These are phyloP conservation scores for Phytophthora pini DNA, from an alignment of 352 stramenopile genomes.

Conservation along the genomic window DNA sequence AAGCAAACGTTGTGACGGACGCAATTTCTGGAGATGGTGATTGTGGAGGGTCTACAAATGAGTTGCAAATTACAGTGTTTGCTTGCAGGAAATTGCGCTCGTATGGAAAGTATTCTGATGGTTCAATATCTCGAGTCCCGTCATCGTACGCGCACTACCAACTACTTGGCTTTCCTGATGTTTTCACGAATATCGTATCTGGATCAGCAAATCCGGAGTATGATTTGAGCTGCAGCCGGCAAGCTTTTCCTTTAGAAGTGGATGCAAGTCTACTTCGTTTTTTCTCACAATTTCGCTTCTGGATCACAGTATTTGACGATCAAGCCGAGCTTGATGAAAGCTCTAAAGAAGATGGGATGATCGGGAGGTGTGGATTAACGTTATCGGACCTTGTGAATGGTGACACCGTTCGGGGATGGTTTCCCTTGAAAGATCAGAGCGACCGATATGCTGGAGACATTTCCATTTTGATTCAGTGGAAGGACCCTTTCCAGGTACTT, in stretches of 20 bases:
- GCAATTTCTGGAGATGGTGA: conserved; percentile 27
- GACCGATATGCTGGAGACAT: conserved; percentile 71
- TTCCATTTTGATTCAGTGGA: conserved; percentile 79
- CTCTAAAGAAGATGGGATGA: conserved; percentile 56
- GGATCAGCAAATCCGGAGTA: conserved; percentile 74
- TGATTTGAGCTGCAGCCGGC: conserved; percentile 65
- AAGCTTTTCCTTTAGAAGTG: conserved; percentile 74
- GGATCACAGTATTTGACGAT: conserved; percentile 90
- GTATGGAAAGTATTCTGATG: conserved; percentile 47
- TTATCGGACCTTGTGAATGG: conserved; percentile 76
- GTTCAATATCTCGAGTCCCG: conserved; percentile 43
- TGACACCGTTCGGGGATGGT: conserved; percentile 76
- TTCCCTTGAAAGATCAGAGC: conserved; percentile 64
- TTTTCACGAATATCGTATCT: conserved; percentile 88
- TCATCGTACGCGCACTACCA: conserved; percentile 92
- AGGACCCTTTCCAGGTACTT: conserved; percentile 74
- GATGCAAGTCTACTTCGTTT: conserved; percentile 83
- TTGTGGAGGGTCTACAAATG: conserved; percentile 45
- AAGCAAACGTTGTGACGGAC: conserved; percentile 8
- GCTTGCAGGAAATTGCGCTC: conserved; percentile 62
- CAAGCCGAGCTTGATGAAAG: conserved; percentile 47
- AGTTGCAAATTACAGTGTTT: conserved; percentile 76
- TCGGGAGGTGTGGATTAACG: conserved; percentile 77
- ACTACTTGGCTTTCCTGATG: conserved; percentile 87
- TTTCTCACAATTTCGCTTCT: conserved; percentile 81